Evolutionary conservation across 2,329 filamentous ascomycete species (phyloP), one percentile per base, ranked within the genome.

Genomic region (Fonsecaea pugnacius): DNA sequence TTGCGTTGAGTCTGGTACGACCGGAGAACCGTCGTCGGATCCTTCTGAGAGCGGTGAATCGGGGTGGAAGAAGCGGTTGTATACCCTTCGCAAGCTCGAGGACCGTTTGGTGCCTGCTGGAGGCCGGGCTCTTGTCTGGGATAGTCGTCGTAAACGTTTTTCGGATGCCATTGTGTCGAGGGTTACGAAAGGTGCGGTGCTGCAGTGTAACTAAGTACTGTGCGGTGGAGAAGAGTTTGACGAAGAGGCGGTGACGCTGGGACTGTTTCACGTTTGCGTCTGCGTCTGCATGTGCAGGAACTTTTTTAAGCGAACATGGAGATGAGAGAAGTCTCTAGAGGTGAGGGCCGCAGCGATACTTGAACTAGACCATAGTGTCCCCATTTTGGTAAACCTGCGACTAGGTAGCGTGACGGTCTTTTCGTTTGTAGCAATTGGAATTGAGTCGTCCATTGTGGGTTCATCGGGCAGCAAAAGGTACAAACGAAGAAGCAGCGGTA

Each of bases 41-140:
- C 27, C 27, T n/a, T 50, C 50, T 27, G 57, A 52, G 12, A 24
- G 24, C 5, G 46, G 27, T 16, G 36, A 35, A 1, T 69, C 64
- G n/a, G 58, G 59, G 48, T 62, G 59, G 43, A 70, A 70, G 56
- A 70, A 30, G 54, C 65, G 64, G 40, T 68, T 68, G 62, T 70
- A 70, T 14, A 60, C 66, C 40, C 62, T 50, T 14, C 66, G 68
- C 21, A 68, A 33, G 54, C 66, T 68, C 12, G 62, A 58, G 14
- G 66, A 69, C 35, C 68, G 61, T 51, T 68, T 70, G 12, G 62
- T 57, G 30, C 60, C 53, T 21, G 43, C 32, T 8, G 67, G 48
- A 64, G 61, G 58, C 18, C 61, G 64, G 12, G 56, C 53, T 58
- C 54, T 65, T 36, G 57, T 32, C 53, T 67, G 65, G 36, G 67